Conservation (phyloP, 192 early-diverging fungal species). For the Coemansia sp. region DNA sequence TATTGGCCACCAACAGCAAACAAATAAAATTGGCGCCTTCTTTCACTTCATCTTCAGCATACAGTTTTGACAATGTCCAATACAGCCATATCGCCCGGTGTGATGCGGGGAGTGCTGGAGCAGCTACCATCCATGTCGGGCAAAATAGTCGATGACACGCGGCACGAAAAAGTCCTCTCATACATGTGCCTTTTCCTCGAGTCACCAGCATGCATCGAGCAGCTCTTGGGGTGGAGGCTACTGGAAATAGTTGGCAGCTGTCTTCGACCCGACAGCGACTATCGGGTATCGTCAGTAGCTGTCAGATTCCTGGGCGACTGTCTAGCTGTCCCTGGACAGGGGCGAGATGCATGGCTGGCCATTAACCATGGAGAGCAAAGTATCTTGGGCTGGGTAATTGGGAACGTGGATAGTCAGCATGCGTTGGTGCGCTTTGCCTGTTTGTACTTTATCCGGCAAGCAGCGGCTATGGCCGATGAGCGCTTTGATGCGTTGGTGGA, state of each 20-base stretch:
- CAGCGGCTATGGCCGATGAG: background rate
- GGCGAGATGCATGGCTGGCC: background rate
- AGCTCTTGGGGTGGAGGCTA: constrained; percentile 24
- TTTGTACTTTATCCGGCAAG: constrained; percentile 34
- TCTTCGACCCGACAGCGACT: constrained; percentile 23
- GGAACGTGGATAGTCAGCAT: constrained; percentile 35
- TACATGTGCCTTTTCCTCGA: constrained; percentile 54
- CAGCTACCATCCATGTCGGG: constrained; percentile 65
- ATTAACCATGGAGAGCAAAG: background rate
- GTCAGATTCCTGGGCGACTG: constrained; percentile 38
- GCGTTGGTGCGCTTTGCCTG: constrained; percentile 36
- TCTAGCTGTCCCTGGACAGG: background rate
- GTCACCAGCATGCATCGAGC: background rate
- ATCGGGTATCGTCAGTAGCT: constrained; percentile 38
- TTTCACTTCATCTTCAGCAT: background rate
- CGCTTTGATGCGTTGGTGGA: background rate
- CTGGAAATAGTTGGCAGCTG: constrained; percentile 4
- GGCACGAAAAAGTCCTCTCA: constrained; percentile 74
- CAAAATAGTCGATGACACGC: constrained; percentile 71
- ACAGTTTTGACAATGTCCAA: constrained; percentile 22
- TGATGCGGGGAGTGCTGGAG: constrained; percentile 53
- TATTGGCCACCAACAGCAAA: background rate
- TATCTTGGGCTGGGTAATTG: constrained; percentile 18
- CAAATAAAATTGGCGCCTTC: background rate
- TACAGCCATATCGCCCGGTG: constrained; percentile 31